Base-by-base conservation (phyloP, 768 basidiomycete genomes). In the Inosperma sp. region DNA sequence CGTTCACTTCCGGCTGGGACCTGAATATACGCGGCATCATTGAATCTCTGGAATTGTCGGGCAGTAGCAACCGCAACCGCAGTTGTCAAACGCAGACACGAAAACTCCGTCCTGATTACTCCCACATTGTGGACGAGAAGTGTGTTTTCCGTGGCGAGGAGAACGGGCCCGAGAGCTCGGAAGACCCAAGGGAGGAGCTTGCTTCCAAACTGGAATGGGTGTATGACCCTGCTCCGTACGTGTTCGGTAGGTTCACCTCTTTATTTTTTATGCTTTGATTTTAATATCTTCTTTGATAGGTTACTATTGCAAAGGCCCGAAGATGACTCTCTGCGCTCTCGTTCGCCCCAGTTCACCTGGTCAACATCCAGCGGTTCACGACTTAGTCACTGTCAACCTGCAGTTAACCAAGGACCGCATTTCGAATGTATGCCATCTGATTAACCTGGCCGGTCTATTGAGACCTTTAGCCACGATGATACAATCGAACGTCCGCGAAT, bases 241-340 rank as follows among this genome's bases (percentile, higher is more conserved):
- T 63, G 17, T 50, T 62, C 39, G 61, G 63, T 64, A 52, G 46
- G 51, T 27, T 30, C 27, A 19, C n/a, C 27, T n/a, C n/a, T n/a
- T n/a, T n/a, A n/a, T n/a, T n/a, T n/a, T n/a, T n/a, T n/a, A n/a
- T n/a, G n/a, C n/a, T n/a, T n/a, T n/a, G 19, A 16, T 9, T 26
- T 45, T 21, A 9, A 13, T 9, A 51, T 39, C n/a, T 68, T 83
- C 52, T 66, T 76, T 45, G 40, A 27, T 25, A 59, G 57, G 56
- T 33, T 59, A 57, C 44, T 48, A 54, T 49, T 35, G 35, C n/a
- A 49, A 13, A 9, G 57, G 57, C 13, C 7, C 57, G 21, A 22
- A 46, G n/a, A 29, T 59, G 33, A 54, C 42, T 16, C 34, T 57
- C n/a, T n/a, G n/a, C n/a, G n/a, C n/a, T n/a, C n/a, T n/a, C n/a